phyloP scores from a whole-genome alignment of 2,329 filamentous ascomycete species.

The Ophiocordyceps camponoti-rufipedis region DNA sequence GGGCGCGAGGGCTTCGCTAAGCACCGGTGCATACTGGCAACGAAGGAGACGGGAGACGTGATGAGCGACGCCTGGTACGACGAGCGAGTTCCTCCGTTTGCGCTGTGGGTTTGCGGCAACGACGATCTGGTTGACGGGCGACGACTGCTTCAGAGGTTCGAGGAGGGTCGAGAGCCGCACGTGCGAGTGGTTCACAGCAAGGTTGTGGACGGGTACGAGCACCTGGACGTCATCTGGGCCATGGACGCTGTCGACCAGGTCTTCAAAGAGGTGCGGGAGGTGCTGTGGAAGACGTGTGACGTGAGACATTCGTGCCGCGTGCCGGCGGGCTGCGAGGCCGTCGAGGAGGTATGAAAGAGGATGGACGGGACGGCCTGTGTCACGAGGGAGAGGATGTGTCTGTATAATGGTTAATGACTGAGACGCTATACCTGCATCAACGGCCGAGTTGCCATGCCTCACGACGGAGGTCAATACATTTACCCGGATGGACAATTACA shows the following conservation, averaged over 20 bases:
- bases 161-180: slow-evolving; percentile 61
- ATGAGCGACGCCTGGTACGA: slow-evolving; percentile 67
- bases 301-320: slow-evolving; percentile 37
- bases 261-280: slow-evolving; percentile 60
- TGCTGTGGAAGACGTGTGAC: slow-evolving; percentile 64
- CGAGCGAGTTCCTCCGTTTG: slow-evolving; percentile 59
- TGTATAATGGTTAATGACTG: not conserved
- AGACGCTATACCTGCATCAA: too few species aligned
- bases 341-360: not conserved
- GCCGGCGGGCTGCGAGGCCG: slow-evolving; percentile 42
- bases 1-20: slow-evolving; percentile 62
- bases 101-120: slow-evolving; percentile 70
- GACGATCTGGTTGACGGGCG: slow-evolving; percentile 75
- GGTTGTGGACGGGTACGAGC: slow-evolving; percentile 75
- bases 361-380: not conserved
- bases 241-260: slow-evolving; percentile 76
- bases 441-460: too few species aligned
- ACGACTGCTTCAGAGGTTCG: slow-evolving; percentile 55
- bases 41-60: slow-evolving; percentile 52
- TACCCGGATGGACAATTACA: too few species aligned
- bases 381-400: too few species aligned
- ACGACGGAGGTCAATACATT: too few species aligned
- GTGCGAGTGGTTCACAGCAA: slow-evolving; percentile 67
- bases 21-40: slow-evolving; percentile 76
- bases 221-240: slow-evolving; percentile 89